Evolutionary conservation across 2,329 filamentous ascomycete species (phyloP), one percentile per base, ranked within the genome.

Genomic region (Stenocarpella maydis): DNA sequence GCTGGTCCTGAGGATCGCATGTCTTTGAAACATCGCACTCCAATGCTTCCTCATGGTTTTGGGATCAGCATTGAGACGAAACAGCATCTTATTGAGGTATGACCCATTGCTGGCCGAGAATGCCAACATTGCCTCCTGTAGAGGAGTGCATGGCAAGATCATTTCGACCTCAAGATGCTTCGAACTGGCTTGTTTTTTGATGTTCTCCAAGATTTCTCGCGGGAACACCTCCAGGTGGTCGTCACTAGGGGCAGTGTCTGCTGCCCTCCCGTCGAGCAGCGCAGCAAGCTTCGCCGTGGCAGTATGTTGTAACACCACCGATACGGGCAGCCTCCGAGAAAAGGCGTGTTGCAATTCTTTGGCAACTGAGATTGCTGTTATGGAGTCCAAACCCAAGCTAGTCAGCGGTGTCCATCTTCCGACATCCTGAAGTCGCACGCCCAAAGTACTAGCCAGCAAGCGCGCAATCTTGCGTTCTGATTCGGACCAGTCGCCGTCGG

Each of bases 81-180:
- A 87, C 0, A 91, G 78, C 68, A 93, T 88, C 58, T 87, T 87
- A 76, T 97, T 97, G 74, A 87, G 89, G 76, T 97, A 97, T 2
- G 89, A 84, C 1, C 61, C 70, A 5, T 80, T 79, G 14, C 81
- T 77, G 1, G 79, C 79, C 71, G 82, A 74, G 10, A 88, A 87
- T 3, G 89, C 90, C 0, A 97, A 83, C 94, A 97, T 97, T 0
- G 91, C 92, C 80, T 97, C 92, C 77, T 98, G 95, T 0, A 98
- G 81, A 0, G 94, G 92, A 1, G 94, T 97, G 76, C 95, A 97
- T 0, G 94, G 94, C 6, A 95, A 80, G 10, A 97, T 83, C 1
- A 81, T 83, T 37, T 86, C 79, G 3, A 92, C 81, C 0, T 73
- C 53, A 5, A 78, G 76, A 0, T 78, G 77, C 2, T 77, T 71